These are phyloP conservation scores for Clavariopsis aquatica DNA, from an alignment of 495 filamentous ascomycete genomes.

Conservation along the genomic window DNA sequence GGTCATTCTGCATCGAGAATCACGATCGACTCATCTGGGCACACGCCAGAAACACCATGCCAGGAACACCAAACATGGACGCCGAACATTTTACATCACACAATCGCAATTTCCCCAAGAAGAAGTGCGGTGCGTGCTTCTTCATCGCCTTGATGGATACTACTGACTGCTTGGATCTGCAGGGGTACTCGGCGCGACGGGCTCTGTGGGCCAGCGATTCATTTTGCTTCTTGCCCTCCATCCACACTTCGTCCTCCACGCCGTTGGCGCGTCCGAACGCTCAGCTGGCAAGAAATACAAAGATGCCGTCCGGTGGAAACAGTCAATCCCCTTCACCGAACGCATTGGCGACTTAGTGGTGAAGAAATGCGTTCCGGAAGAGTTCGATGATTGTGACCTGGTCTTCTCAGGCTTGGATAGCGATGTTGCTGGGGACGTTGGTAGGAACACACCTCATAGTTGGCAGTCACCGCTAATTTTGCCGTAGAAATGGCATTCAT, in stretches of 20 bases:
- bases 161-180: slow-evolving; percentile 15
- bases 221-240: slow-evolving; percentile 50
- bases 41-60: slow-evolving; percentile 1
- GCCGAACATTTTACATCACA: slow-evolving; percentile 43
- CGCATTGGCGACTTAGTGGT: slow-evolving; percentile 47
- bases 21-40: slow-evolving; percentile 3
- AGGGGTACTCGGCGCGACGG: slow-evolving; percentile 51
- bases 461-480: slow-evolving; percentile 7
- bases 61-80: slow-evolving; percentile 40
- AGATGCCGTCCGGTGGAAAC: slow-evolving; percentile 51
- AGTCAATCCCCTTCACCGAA: slow-evolving; percentile 47
- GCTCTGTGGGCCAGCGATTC: slow-evolving; percentile 50
- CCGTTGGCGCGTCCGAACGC: slow-evolving; percentile 46
- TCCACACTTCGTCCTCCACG: slow-evolving; percentile 48
- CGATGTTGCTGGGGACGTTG: slow-evolving; percentile 50
- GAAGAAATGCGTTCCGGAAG: slow-evolving; percentile 44
- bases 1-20: slow-evolving; percentile 7
- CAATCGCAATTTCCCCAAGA: slow-evolving; percentile 43
- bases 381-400: slow-evolving; percentile 49
- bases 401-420: slow-evolving; percentile 50
- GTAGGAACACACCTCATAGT: slow-evolving; percentile 29
- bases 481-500: slow-evolving; percentile 48
- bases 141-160: not conserved
- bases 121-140: slow-evolving; percentile 45
- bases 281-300: slow-evolving; percentile 51